phyloP scores from a whole-genome alignment of 2,329 filamentous ascomycete genomes.

The Chalaropsis thielavioides region DNA sequence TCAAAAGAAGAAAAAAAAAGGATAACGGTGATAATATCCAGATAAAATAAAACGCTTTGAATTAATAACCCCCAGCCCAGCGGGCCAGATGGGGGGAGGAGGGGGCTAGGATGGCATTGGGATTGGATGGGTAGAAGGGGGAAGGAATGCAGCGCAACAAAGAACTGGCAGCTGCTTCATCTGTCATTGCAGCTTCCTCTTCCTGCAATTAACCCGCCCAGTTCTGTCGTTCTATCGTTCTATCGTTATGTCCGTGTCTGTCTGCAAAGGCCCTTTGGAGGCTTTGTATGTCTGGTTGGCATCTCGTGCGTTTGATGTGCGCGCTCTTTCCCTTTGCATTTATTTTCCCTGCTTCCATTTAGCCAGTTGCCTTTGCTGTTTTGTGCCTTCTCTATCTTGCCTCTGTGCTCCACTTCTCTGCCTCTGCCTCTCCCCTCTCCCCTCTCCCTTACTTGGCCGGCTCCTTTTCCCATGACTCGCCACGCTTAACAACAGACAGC shows the following conservation, averaged over 20 bases:
- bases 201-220: background rate
- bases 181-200: background rate
- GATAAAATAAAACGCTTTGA: background rate
- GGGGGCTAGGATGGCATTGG: background rate
- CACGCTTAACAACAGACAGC: background rate
- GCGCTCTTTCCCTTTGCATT: background rate
- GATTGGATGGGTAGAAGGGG: background rate
- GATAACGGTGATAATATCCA: background rate
- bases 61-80: background rate
- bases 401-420: background rate
- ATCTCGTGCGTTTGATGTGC: background rate
- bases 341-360: background rate
- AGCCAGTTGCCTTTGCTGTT: background rate
- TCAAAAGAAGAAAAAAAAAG: background rate
- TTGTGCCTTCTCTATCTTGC: background rate
- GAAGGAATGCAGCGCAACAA: slow-evolving; percentile 6
- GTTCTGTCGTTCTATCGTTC: background rate
- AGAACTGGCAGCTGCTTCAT: slow-evolving; percentile 5
- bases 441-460: too few species aligned
- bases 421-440: too few species aligned
- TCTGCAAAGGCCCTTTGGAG: background rate
- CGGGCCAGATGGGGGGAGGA: background rate
- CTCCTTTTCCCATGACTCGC: background rate
- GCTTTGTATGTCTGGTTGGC: background rate
- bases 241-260: background rate